Evolutionary conservation across 345 rosid genomes (phyloP).

Genomic region (Excoecaria agallocha): DNA sequence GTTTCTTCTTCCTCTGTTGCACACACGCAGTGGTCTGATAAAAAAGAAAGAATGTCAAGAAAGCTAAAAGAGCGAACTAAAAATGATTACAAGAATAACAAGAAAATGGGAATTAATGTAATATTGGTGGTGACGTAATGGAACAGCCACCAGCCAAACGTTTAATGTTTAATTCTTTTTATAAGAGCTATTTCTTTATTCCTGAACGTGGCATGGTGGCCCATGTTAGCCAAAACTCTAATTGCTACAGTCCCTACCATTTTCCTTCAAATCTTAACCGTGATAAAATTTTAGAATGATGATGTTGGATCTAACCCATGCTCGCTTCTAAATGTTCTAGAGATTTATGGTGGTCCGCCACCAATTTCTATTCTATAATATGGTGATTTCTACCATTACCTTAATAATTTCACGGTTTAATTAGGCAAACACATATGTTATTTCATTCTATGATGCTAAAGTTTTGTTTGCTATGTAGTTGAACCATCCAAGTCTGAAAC

Average conservation of each 20-base stretch:
- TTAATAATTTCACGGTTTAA: conserved; percentile 5
- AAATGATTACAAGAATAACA: not conserved
- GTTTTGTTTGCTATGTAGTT: not conserved
- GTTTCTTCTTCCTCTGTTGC: not conserved
- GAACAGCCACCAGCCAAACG: conserved; percentile 45
- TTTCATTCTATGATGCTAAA: conserved; percentile 5
- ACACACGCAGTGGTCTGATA: not conserved
- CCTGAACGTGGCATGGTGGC: conserved; percentile 35
- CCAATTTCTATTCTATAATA: not conserved
- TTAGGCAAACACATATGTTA: not conserved
- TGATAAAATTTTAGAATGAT: conserved; percentile 36
- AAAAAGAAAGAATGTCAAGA: conserved; percentile 16
- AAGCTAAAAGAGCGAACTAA: conserved; percentile 7
- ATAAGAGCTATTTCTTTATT: not conserved
- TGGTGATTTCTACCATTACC: conserved; percentile 22
- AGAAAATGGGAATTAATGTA: not conserved
- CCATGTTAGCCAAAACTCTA: conserved; percentile 33
- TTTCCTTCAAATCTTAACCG: conserved; percentile 25
- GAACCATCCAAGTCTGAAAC: conserved; percentile 7
- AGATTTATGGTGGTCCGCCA: conserved; percentile 18
- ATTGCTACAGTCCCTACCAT: conserved; percentile 43
- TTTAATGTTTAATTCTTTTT: not conserved
- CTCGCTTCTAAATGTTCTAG: not conserved
- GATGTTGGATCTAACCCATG: conserved; percentile 34
- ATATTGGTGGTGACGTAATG: conserved; percentile 42